phyloP scores from a whole-genome alignment of 2,329 filamentous ascomycete genomes.

The Alternaria rosae region DNA sequence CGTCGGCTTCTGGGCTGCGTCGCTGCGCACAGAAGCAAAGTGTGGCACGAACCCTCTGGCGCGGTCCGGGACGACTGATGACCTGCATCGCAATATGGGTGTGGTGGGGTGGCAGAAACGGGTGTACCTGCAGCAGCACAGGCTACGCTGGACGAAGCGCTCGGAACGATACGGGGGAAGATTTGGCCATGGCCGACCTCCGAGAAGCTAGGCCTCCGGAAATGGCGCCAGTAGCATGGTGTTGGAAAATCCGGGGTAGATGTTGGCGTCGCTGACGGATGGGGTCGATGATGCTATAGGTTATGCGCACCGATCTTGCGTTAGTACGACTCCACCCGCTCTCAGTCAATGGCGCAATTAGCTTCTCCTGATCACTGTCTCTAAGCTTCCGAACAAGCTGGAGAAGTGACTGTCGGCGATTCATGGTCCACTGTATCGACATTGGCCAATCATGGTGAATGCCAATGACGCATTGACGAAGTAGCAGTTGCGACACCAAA shows the following conservation, averaged over 20 bases:
- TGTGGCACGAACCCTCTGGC: conserved; percentile 15
- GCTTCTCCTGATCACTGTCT: neutral
- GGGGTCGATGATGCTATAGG: conserved; percentile 19
- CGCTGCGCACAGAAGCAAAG: conserved; percentile 3
- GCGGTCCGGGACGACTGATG: conserved; percentile 16
- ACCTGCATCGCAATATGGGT: conserved; percentile 22
- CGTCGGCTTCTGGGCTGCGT: neutral
- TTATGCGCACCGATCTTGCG: neutral
- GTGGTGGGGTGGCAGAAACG: conserved; percentile 30
- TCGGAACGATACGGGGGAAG: conserved; percentile 28
- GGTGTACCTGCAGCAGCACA: conserved; percentile 45
- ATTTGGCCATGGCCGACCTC: conserved; percentile 21
- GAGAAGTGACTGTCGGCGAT: neutral
- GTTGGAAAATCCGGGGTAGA: conserved; percentile 43
- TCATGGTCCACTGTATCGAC: neutral
- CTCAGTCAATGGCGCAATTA: neutral
- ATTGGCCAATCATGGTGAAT: neutral
- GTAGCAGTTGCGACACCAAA: neutral
- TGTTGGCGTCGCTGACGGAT: conserved; percentile 19
- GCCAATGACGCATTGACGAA: neutral
- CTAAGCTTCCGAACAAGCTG: neutral
- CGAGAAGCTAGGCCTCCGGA: conserved; percentile 33
- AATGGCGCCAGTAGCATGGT: conserved; percentile 30
- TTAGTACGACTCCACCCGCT: neutral
- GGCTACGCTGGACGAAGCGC: conserved; percentile 25